Percentiles rank a stretch among this genome's conserved stretches.
Evolutionary conservation across 2,329 filamentous ascomycete species (phyloP).

Genomic region (Ophiostoma fasciatum): DNA sequence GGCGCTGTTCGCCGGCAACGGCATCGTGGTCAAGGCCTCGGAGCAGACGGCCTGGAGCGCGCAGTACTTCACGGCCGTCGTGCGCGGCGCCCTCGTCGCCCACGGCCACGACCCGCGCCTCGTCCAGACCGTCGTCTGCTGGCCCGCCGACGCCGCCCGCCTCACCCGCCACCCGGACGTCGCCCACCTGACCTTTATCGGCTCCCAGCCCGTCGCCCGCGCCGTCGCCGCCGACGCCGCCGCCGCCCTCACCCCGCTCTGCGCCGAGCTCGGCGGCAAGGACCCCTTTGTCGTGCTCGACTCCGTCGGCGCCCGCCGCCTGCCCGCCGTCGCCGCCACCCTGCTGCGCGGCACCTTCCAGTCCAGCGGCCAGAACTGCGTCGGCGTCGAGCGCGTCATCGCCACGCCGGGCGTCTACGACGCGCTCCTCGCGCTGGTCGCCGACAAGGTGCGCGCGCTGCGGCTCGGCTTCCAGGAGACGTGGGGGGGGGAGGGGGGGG

Average conservation of each 20-base stretch:
- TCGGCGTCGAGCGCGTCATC: conserved; percentile 89
- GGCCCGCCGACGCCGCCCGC: conserved; percentile 66
- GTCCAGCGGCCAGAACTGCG: conserved; percentile 91
- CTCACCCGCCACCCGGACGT: conserved; percentile 76
- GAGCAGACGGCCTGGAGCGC: conserved; percentile 94
- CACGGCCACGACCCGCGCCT: conserved; percentile 74
- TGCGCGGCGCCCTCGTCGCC: conserved; percentile 60
- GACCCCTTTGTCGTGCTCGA: conserved; percentile 85
- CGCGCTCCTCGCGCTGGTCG: conserved; percentile 52
- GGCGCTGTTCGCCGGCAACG: conserved; percentile 81
- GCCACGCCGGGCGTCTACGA: conserved; percentile 65
- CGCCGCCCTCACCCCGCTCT: conserved; percentile 70
- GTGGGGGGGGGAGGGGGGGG: not conserved
- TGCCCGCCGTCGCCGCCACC: conserved; percentile 63
- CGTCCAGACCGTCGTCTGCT: conserved; percentile 75
- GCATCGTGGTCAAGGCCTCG: conserved; percentile 82
- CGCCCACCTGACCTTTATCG: conserved; percentile 89
- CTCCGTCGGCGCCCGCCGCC: conserved; percentile 43
- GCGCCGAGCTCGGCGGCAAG: conserved; percentile 88
- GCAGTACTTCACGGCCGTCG: conserved; percentile 65
- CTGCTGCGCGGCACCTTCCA: conserved; percentile 90
- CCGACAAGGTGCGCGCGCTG: conserved; percentile 58
- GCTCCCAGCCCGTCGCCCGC: conserved; percentile 73
- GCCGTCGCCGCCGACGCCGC: conserved; percentile 78
- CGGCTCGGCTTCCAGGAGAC: conserved; percentile 48